A percentile compares a stretch with the other conserved stretches of the same genome.
phyloP scores from a whole-genome alignment of 2,329 filamentous ascomycete genomes.

The Hypoxylon sp. region DNA sequence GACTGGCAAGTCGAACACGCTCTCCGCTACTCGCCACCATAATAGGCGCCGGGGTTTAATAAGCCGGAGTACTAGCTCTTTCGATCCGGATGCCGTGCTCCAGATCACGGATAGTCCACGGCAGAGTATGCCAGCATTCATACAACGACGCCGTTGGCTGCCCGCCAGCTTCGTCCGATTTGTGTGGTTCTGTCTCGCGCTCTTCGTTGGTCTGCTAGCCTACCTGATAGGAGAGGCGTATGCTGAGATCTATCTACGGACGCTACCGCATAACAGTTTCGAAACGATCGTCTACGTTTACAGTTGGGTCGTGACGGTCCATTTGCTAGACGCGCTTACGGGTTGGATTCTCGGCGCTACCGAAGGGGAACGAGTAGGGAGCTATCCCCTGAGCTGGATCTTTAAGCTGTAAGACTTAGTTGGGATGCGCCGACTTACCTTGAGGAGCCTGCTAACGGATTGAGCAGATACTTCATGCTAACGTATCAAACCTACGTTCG shows the following conservation, averaged over 20 bases:
- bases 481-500: slow-evolving; percentile 81
- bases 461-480: slow-evolving; percentile 72
- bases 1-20: slow-evolving; percentile 69
- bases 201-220: slow-evolving; percentile 73
- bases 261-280: slow-evolving; percentile 74
- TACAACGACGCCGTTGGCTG: slow-evolving; percentile 69
- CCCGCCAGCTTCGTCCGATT: slow-evolving; percentile 78
- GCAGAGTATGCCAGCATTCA: slow-evolving; percentile 54
- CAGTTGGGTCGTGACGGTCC: slow-evolving; percentile 77
- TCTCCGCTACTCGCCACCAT: slow-evolving; percentile 59
- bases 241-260: slow-evolving; percentile 77
- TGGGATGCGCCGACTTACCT: slow-evolving; percentile 13
- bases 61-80: slow-evolving; percentile 55
- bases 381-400: slow-evolving; percentile 78
- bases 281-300: slow-evolving; percentile 80
- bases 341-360: slow-evolving; percentile 77
- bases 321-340: slow-evolving; percentile 74
- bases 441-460: slow-evolving; percentile 34
- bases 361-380: slow-evolving; percentile 76
- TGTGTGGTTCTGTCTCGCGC: slow-evolving; percentile 77
- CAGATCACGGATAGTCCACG: slow-evolving; percentile 47
- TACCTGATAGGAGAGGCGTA: slow-evolving; percentile 79
- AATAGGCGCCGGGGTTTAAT: slow-evolving; percentile 57
- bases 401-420: slow-evolving; percentile 72
- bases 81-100: slow-evolving; percentile 56